Evolutionary conservation across 2,329 filamentous ascomycete species (phyloP), one percentile per base, ranked within the genome.

Genomic region (Botrytis aclada): DNA sequence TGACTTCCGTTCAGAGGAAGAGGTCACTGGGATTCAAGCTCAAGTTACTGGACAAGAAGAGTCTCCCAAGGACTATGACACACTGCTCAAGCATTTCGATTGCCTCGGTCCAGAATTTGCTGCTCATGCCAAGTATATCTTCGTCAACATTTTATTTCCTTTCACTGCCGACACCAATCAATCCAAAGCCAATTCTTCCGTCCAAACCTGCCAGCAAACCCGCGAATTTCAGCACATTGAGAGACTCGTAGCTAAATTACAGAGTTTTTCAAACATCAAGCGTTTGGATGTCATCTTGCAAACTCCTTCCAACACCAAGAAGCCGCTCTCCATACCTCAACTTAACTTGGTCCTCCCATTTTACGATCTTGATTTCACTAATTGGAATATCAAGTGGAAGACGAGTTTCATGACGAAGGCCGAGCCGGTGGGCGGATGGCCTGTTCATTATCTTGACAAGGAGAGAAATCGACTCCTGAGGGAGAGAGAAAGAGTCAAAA

Each of bases 301-400:
- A 29, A 69, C 51, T 8, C 61, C 63, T 37, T 45, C 67, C 4
- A 73, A 74, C 25, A 54, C 63, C 37, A 65, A 71, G 51, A 71
- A 56, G 29, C 72, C 70, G 12, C 29, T 75, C 14, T 72, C 72
- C 1, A 61, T 76, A 22, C 32, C 71, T 1, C 74, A 78, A 62
- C 69, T 78, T 2, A 73, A 74, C 51, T 69, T 76, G 16, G 67
- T 77, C n/a, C 66, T 79, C 7, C 78, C 78, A 0, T 79, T 79
- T 71, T 79, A 77, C 58, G 78, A 78, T 20, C 69, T 79, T 1
- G 61, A 60, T 8, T 79, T 78, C 66, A 74, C 64, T 22, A 61
- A 74, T 4, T 79, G 78, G 78, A 60, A 71, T 1, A 60, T 78
- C 12, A 75, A 71, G 43, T 79, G 74, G 71, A 73, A 74, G 29